phyloP scores from a whole-genome alignment of 352 stramenopile species.

The Phytophthora kernoviae region DNA sequence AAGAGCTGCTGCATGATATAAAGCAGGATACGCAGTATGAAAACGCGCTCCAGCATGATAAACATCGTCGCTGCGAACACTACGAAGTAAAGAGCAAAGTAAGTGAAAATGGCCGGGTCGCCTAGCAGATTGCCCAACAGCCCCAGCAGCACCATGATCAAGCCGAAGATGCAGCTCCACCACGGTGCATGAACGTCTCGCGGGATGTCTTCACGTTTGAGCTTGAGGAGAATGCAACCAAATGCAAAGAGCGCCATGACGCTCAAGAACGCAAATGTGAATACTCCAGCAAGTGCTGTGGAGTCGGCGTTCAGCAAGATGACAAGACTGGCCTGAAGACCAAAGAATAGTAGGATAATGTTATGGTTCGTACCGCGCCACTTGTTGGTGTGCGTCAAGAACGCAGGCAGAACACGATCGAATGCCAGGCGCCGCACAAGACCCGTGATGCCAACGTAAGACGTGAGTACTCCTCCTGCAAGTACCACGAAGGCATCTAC shows the following conservation, averaged over 20 bases:
- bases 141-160: conserved; percentile 72
- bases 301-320: conserved; percentile 82
- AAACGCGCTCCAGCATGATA: conserved; percentile 81
- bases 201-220: conserved; percentile 91
- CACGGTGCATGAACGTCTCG: conserved; percentile 86
- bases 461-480: conserved; percentile 85
- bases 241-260: conserved; percentile 93
- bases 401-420: conserved; percentile 70
- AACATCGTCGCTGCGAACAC: conserved; percentile 76
- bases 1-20: conserved; percentile 69
- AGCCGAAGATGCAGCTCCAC: conserved; percentile 79
- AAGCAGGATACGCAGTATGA: conserved; percentile 74
- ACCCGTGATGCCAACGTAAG: conserved; percentile 90
- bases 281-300: conserved; percentile 87
- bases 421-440: conserved; percentile 80
- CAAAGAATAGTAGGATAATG: conserved; percentile 86
- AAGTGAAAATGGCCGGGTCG: conserved; percentile 78
- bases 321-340: conserved; percentile 72
- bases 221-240: conserved; percentile 92
- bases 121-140: conserved; percentile 71
- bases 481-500: conserved; percentile 91
- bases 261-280: conserved; percentile 91
- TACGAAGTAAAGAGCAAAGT: conserved; percentile 83
- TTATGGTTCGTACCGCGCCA: conserved; percentile 86
- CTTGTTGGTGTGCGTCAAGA: conserved; percentile 64